Evolutionary conservation across 257 asterid species (phyloP).

Genomic region (Echium plantagineum): DNA sequence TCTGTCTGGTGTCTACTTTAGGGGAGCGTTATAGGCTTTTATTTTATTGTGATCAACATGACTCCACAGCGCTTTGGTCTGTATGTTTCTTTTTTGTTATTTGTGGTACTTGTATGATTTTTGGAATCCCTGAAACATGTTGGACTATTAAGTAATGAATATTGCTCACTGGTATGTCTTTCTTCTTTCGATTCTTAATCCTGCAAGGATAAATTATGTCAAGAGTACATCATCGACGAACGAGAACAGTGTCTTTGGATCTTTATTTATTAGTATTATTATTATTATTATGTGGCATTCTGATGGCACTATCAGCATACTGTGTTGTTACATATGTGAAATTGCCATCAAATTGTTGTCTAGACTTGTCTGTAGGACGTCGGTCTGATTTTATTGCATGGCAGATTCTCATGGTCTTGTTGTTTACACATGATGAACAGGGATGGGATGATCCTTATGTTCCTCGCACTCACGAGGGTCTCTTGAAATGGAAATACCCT

Average conservation of each 20-base stretch:
- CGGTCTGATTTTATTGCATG: not conserved
- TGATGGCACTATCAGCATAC: not conserved
- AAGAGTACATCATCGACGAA: not conserved
- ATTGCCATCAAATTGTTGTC: not conserved
- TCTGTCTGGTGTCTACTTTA: not conserved
- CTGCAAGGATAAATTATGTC: not conserved
- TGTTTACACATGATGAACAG: slow-evolving; percentile 23
- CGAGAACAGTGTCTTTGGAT: not conserved
- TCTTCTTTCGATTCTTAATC: not conserved
- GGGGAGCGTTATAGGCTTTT: not conserved
- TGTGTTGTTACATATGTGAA: no score
- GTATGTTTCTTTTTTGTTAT: not conserved
- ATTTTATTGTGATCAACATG: not conserved
- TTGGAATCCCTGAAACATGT: not conserved
- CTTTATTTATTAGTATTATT: not conserved
- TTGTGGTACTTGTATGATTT: no score
- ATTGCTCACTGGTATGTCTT: not conserved
- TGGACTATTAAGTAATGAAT: no score
- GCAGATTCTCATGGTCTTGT: not conserved
- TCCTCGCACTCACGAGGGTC: slow-evolving; percentile 94
- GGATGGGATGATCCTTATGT: slow-evolving; percentile 99
- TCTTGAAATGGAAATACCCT: slow-evolving; percentile 95
- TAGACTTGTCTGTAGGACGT: not conserved
- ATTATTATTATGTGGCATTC: not conserved
- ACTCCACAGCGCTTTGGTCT: not conserved